phyloP scores from a whole-genome alignment of 345 rosid species.

The Aquilaria malaccensis region DNA sequence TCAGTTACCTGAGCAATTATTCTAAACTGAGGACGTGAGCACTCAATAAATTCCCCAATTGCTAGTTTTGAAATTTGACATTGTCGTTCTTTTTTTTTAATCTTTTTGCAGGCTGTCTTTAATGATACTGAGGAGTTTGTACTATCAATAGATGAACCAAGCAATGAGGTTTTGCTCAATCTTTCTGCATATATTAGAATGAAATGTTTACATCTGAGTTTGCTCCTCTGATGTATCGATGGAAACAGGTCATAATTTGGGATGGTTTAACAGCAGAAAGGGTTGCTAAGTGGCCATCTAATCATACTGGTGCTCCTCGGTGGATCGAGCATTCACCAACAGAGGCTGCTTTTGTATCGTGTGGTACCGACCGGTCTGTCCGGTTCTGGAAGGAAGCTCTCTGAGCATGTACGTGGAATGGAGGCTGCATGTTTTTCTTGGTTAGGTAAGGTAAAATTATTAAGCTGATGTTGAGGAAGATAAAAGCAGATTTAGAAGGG shows the following conservation, averaged over 20 bases:
- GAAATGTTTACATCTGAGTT: neutral
- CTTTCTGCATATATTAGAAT: neutral
- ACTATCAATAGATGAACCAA: slow-evolving; percentile 47
- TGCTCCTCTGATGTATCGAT: slow-evolving; percentile 9
- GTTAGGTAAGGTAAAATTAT: no score
- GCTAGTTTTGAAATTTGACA: no score
- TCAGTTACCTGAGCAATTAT: no score
- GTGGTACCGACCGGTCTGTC: slow-evolving; percentile 56
- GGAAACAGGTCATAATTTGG: slow-evolving; percentile 65
- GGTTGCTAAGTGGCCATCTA: slow-evolving; percentile 73
- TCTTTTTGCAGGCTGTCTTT: slow-evolving; percentile 59
- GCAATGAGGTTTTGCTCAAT: slow-evolving; percentile 44
- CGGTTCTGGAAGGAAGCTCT: slow-evolving; percentile 50
- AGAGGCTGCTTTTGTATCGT: slow-evolving; percentile 56
- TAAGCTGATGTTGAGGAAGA: no score
- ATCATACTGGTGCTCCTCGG: slow-evolving; percentile 64
- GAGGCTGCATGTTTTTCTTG: neutral
- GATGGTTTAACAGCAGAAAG: slow-evolving; percentile 68
- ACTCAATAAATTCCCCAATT: no score
- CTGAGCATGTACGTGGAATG: slow-evolving; percentile 7
- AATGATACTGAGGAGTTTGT: slow-evolving; percentile 81
- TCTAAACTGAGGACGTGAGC: no score
- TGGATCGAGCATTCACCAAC: slow-evolving; percentile 80
- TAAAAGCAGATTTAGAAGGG: no score
- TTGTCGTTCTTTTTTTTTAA: no score